phyloP scores from a whole-genome alignment of 306 rosid species.

The Prunus fruticosa region DNA sequence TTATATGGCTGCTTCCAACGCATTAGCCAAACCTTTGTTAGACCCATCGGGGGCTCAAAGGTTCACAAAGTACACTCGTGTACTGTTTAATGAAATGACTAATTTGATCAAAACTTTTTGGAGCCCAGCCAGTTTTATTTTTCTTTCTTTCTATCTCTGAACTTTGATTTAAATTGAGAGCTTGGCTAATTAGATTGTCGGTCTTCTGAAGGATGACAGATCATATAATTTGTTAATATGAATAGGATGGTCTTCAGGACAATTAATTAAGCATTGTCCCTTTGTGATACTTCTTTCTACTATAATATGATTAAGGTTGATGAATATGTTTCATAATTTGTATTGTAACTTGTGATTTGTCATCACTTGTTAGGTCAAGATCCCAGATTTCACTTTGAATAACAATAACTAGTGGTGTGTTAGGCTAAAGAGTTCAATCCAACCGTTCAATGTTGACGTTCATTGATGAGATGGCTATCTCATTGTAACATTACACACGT shows the following conservation, averaged over 20 bases:
- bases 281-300: neutral
- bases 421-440: too few species aligned
- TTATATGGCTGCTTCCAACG: constrained; percentile 21
- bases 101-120: constrained; percentile 5
- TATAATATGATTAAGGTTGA: neutral
- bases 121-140: neutral
- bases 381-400: neutral
- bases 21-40: neutral
- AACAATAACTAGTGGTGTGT: neutral
- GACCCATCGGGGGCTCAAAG: constrained; percentile 23
- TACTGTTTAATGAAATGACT: constrained; percentile 15
- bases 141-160: neutral
- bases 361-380: neutral
- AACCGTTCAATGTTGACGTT: too few species aligned
- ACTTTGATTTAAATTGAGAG: too few species aligned
- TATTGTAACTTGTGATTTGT: neutral
- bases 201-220: neutral
- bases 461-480: too few species aligned
- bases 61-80: constrained; percentile 39
- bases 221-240: neutral
- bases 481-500: too few species aligned
- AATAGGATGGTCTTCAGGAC: neutral
- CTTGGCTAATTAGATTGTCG: too few species aligned
- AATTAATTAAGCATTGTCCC: neutral
- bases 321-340: neutral